A percentile compares a stretch with the other conserved stretches of the same genome.
phyloP scores from a whole-genome alignment of 768 basidiomycete genomes.

The Kwoniella mangroviensis region DNA sequence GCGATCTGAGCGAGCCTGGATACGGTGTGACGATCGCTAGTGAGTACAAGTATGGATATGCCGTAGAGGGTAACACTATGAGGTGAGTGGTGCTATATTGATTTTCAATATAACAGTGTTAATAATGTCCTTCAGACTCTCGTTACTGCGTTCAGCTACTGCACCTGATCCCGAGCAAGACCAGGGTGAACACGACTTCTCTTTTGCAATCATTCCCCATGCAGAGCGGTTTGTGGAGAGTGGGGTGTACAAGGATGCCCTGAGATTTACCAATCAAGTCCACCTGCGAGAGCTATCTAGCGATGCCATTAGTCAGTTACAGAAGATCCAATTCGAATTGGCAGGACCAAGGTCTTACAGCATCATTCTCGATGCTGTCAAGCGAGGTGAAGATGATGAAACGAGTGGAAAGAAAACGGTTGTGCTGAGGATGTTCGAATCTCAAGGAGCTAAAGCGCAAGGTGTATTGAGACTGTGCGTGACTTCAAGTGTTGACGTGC shows the following conservation, averaged over 20 bases:
- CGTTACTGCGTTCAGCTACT: slow-evolving; percentile 81
- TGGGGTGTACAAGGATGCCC: slow-evolving; percentile 20
- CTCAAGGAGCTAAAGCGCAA: slow-evolving; percentile 80
- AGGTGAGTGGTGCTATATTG: slow-evolving; percentile 5
- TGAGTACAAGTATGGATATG: slow-evolving; percentile 90
- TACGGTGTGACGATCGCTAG: slow-evolving; percentile 91
- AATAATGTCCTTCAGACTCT: slow-evolving; percentile 62
- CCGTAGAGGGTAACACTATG: slow-evolving; percentile 77
- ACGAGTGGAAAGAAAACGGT: slow-evolving; percentile 62
- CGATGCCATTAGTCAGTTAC: background rate
- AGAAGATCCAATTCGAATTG: slow-evolving; percentile 4
- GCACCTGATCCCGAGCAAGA: slow-evolving; percentile 58
- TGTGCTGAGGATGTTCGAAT: slow-evolving; percentile 83
- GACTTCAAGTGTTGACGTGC: slow-evolving; percentile 25
- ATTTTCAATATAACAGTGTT: background rate
- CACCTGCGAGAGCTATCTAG: background rate
- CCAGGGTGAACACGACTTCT: slow-evolving; percentile 68
- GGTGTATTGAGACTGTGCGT: slow-evolving; percentile 65
- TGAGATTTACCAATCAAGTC: slow-evolving; percentile 25
- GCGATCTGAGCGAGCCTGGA: slow-evolving; percentile 66
- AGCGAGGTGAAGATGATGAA: slow-evolving; percentile 19
- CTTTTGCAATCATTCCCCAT: slow-evolving; percentile 81
- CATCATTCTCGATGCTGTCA: slow-evolving; percentile 19
- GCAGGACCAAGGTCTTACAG: background rate
- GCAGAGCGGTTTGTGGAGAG: slow-evolving; percentile 24